phyloP scores from a whole-genome alignment of 306 rosid species.

The Quercus parvula region DNA sequence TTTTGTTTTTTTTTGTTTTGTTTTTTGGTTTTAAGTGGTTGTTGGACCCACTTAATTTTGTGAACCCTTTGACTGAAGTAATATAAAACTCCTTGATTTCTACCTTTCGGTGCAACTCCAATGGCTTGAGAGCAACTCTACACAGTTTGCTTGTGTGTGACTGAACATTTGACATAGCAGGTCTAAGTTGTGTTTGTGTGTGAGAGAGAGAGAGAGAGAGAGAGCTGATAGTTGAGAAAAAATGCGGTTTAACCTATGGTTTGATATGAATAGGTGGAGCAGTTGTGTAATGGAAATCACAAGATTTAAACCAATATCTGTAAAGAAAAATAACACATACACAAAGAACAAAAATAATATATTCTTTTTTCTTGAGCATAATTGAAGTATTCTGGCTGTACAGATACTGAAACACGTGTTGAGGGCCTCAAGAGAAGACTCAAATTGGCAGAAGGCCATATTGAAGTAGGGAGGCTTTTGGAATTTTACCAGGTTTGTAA shows the following conservation, averaged over 20 bases:
- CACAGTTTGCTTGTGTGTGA: background rate
- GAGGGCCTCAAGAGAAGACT: constrained; percentile 62
- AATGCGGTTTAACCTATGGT: background rate
- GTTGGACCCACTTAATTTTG: background rate
- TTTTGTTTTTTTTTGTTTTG: too few species aligned
- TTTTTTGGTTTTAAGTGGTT: background rate
- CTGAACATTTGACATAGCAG: background rate
- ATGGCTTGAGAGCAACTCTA: background rate
- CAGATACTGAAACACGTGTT: constrained; percentile 47
- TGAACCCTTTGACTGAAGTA: background rate
- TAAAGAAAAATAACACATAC: too few species aligned
- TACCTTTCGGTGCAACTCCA: background rate
- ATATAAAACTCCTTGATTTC: background rate
- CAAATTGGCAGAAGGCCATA: constrained; percentile 80
- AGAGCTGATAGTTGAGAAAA: background rate
- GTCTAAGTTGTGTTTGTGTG: background rate
- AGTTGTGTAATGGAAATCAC: too few species aligned
- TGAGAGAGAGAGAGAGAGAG: background rate
- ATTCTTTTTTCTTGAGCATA: constrained; percentile 5
- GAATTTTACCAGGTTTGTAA: constrained; percentile 79
- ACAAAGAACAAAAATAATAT: too few species aligned
- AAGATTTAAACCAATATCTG: too few species aligned
- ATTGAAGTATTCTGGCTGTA: constrained; percentile 21
- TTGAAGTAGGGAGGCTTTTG: constrained; percentile 95
- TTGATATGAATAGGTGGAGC: too few species aligned